Base-by-base conservation (phyloP, 2,329 filamentous ascomycete species). In the Clonostachys chloroleuca region DNA sequence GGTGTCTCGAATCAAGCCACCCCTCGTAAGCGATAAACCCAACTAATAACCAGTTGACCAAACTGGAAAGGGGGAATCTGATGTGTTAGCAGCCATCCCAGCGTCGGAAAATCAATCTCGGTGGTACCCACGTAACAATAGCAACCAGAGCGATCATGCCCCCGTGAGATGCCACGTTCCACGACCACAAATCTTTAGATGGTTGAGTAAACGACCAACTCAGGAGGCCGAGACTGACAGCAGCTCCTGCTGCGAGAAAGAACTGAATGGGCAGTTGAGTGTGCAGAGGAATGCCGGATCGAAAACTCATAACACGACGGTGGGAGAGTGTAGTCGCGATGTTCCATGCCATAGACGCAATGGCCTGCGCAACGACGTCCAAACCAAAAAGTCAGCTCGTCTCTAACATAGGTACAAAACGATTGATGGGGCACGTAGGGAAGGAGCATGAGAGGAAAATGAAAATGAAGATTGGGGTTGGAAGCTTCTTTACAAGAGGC, bases 121-220 rank as follows among this genome's bases (percentile, higher is more conserved):
- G 20, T 16, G 37, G 34, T 12, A 51, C 53, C 9, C 49, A 58
- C 58, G 54, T 53, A n/a, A 59, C 47, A 40, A 59, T 51, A 2
- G 47, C 55, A 5, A 60, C 24, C 6, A 60, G 51, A 17, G 51
- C 55, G 8, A 54, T 52, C 54, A 58, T 60, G 3, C 46, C 50
- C 4, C 50, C 53, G 18, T 56, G 54, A 30, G 24, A 30, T 10
- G 24, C 24, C 9, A 30, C 9, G 3, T 30, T 30, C 24, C 24
- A 30, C 24, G 24, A 30, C 24, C 24, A 30, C 24, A 30, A 8
- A 30, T 30, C 24, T 30, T 30, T 30, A 30, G 8, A 30, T 30
- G 24, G 24, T 30, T 30, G 24, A 30, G 24, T 30, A 14, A 47
- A 42, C 20, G 30, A 34, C 52, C 54, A 56, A 12, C 51, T 45